Evolutionary conservation across 306 rosid species (phyloP), one percentile per base, ranked within the genome.

Genomic region (Lupinus albus): DNA sequence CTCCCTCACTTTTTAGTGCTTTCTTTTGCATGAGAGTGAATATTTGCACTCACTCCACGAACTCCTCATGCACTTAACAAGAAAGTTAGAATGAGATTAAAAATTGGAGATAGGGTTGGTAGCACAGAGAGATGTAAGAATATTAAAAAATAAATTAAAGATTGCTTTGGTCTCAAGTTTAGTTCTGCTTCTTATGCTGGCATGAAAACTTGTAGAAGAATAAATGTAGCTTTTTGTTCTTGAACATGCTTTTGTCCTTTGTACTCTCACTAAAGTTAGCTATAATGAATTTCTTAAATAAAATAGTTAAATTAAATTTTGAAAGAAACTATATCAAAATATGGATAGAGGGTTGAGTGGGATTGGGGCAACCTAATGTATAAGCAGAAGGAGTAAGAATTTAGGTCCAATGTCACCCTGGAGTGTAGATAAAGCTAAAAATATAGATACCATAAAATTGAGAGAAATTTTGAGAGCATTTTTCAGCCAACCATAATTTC

Each of bases 111-210:
- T 63, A 64, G 71, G 64, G 74, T 56, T 46, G 61, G 38, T 47
- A 48, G 63, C 57, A 48, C 3, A 46, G 46, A 57, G 51, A 58
- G 25, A 49, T 18, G 56, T 59, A 49, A 68, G 38, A 33, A 39
- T 39, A 46, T 62, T 35, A 49, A 69, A 42, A 21, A 52, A 20
- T 28, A 25, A 25, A 25, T 25, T n/a, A n/a, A 20, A 58, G 73
- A 55, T 82, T 76, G 83, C 95, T 88, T 88, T 78, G 87, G 82
- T 86, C 81, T 77, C 76, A 88, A 84, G 95, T 82, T 76, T 83
- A 64, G 74, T 57, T 46, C 61, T 61, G 59, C 74, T 76, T 67
- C 76, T 72, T 39, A 70, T 50, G 46, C 11, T 18, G 55, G 72
- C 61, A 74, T 69, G 72, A 50, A 84, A 80, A 78, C 88, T 83